Conservation (phyloP, 2,329 filamentous ascomycete genomes). For the Fusarium pseudograminearum region DNA sequence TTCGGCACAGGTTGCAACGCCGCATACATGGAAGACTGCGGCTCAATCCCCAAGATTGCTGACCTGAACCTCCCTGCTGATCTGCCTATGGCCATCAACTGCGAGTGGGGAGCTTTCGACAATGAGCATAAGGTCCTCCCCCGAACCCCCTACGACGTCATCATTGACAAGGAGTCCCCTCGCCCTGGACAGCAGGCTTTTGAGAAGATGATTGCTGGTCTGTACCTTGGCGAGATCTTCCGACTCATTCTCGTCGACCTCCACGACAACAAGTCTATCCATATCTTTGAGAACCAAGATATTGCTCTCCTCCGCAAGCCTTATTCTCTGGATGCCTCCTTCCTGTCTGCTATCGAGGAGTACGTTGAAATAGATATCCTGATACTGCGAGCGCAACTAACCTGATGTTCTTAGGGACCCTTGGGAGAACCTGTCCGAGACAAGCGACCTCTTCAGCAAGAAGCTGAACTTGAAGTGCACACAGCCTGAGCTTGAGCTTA, state of each 20-base stretch:
- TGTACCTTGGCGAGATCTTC: constrained; percentile 96
- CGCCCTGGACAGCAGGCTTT: constrained; percentile 94
- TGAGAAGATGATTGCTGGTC: constrained; percentile 96
- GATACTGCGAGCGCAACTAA: constrained; percentile 14
- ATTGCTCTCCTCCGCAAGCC: constrained; percentile 83
- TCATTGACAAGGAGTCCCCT: constrained; percentile 91
- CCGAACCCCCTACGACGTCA: constrained; percentile 84
- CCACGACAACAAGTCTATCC: constrained; percentile 78
- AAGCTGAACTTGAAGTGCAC: constrained; percentile 79
- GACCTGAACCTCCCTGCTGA: constrained; percentile 89
- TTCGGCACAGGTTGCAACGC: constrained; percentile 99
- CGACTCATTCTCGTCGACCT: constrained; percentile 87
- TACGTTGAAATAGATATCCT: constrained; percentile 55
- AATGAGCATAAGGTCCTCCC: constrained; percentile 92
- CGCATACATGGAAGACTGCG: constrained; percentile 95
- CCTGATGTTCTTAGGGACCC: constrained; percentile 73
- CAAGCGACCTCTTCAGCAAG: constrained; percentile 81
- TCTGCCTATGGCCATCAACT: constrained; percentile 94
- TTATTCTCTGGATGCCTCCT: constrained; percentile 92
- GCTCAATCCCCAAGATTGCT: constrained; percentile 91
- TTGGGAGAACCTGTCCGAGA: constrained; percentile 94
- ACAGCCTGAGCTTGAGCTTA: constrained; percentile 85
- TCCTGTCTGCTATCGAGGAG: constrained; percentile 93
- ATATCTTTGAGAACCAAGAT: constrained; percentile 88
- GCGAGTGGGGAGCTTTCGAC: constrained; percentile 97